phyloP scores from a whole-genome alignment of 495 filamentous ascomycete genomes.

The Hyaloscypha hepaticicola region DNA sequence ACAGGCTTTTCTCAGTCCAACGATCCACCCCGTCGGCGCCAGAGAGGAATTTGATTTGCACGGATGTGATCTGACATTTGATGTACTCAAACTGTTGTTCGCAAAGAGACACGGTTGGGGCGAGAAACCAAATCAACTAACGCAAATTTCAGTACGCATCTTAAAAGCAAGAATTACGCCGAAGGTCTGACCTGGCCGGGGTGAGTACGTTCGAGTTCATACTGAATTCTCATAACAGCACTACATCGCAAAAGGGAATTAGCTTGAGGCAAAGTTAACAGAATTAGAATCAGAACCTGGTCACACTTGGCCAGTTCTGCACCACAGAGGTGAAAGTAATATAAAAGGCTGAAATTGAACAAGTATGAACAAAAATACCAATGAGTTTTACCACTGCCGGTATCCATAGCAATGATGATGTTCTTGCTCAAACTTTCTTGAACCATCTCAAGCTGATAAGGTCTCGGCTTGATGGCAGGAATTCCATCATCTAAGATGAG shows the following conservation, averaged over 20 bases:
- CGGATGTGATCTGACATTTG: constrained; percentile 56
- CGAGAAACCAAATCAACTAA: constrained; percentile 83
- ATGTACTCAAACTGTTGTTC: constrained; percentile 71
- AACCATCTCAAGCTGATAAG: constrained; percentile 91
- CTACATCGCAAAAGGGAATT: constrained; percentile 40
- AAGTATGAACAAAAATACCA: not conserved
- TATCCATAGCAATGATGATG: constrained; percentile 65
- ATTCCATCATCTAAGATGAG: constrained; percentile 8
- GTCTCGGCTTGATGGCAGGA: constrained; percentile 46
- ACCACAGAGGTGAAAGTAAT: not conserved
- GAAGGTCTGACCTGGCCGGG: constrained; percentile 64
- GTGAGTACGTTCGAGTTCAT: constrained; percentile 64
- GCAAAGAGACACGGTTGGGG: constrained; percentile 73
- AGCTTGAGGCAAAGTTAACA: constrained; percentile 14
- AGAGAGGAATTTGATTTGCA: constrained; percentile 61
- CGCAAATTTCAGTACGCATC: constrained; percentile 7
- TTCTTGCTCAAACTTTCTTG: constrained; percentile 75
- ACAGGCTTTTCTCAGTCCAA: constrained; percentile 70
- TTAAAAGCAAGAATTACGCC: not conserved
- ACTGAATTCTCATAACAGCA: constrained; percentile 73
- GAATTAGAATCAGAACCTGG: not conserved
- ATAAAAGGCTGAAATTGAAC: not conserved
- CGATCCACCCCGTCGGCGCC: constrained; percentile 68
- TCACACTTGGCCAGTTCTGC: not conserved
- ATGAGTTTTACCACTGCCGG: not conserved